Base-by-base conservation (phyloP, 2,329 filamentous ascomycete species). In the Claviceps africana region DNA sequence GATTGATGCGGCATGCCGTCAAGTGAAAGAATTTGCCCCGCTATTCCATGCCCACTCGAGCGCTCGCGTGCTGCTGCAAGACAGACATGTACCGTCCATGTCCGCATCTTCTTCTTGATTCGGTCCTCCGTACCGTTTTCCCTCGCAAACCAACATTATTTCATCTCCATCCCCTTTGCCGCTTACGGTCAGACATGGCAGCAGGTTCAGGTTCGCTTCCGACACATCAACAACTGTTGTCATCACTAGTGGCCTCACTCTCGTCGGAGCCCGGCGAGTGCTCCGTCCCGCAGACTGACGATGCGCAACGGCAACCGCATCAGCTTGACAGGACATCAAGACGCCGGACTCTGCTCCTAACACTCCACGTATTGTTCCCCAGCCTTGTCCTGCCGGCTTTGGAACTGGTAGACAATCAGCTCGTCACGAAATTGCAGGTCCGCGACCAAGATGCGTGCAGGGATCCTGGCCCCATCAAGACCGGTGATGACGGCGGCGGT, bases 351-450 rank as follows among this genome's bases (percentile, higher is more conserved):
- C 69, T 85, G 17, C 71, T 95, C n/a, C 71, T 88, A 1, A 88
- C 87, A 0, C 77, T 95, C 0, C 90, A 96, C 68, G 85, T 88
- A 35, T 71, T 96, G 15, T 94, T 94, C 62, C 89, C 89, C 0
- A 79, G 81, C 56, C 78, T 88, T 51, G 70, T 96, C 2, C 81
- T 96, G 1, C 86, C 88, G 2, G 88, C 91, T 0, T 75, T 98
- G 2, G 90, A 97, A 65, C 75, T 97, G 0, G 75, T 98, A 1
- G 93, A 98, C 65, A 79, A 88, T 28, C 71, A 76, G 2, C 77
- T 93, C 0, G 79, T 95, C 35, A 35, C 52, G 0, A 55, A 31
- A 35, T 25, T 51, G 35, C 51, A 48, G 22, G 17, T n/a, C 4
- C 21, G 40, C 28, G 45, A 45, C 43, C 19, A 39, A 50, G 45